Conservation (phyloP, 2,329 filamentous ascomycete species). For the Gaeumannomyces sp. region DNA sequence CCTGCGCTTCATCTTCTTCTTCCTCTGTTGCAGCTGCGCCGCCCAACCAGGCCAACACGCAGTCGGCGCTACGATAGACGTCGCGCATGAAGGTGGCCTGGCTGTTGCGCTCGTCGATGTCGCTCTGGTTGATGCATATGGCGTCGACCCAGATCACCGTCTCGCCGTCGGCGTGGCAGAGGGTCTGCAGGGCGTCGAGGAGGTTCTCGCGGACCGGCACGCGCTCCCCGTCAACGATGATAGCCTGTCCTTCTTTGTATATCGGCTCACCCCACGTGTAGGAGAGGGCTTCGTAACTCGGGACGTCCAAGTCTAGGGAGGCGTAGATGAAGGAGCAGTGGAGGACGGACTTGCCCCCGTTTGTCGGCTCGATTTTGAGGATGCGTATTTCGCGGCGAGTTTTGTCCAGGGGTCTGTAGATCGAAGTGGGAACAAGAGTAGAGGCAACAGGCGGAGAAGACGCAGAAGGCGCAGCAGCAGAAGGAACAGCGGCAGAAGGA, state of each 20-base stretch:
- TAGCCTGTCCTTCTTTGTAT: conserved; percentile 9
- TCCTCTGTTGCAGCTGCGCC: too few species aligned
- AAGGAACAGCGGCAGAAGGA: too few species aligned
- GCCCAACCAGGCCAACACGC: conserved; percentile 20
- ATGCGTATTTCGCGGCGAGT: too few species aligned
- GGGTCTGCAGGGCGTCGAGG: conserved; percentile 14
- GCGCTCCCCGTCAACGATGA: conserved; percentile 14
- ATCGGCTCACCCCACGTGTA: conserved; percentile 19
- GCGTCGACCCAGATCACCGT: conserved; percentile 19
- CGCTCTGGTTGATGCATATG: conserved; percentile 20
- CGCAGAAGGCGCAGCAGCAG: too few species aligned
- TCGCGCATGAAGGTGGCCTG: conserved; percentile 19
- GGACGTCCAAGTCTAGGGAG: conserved; percentile 15
- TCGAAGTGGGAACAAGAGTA: too few species aligned
- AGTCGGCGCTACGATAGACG: conserved; percentile 18
- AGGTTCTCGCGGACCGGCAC: conserved; percentile 16
- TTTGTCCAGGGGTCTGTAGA: too few species aligned
- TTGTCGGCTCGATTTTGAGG: too few species aligned
- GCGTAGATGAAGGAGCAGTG: too few species aligned
- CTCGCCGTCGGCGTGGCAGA: not conserved
- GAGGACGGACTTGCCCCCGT: too few species aligned
- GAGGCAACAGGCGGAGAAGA: too few species aligned
- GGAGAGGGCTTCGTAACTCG: conserved; percentile 19
- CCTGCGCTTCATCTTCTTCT: too few species aligned
- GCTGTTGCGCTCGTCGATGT: conserved; percentile 17